Base-by-base conservation (phyloP, 1,284 basidiomycete genomes). In the Meripilus lineatus region DNA sequence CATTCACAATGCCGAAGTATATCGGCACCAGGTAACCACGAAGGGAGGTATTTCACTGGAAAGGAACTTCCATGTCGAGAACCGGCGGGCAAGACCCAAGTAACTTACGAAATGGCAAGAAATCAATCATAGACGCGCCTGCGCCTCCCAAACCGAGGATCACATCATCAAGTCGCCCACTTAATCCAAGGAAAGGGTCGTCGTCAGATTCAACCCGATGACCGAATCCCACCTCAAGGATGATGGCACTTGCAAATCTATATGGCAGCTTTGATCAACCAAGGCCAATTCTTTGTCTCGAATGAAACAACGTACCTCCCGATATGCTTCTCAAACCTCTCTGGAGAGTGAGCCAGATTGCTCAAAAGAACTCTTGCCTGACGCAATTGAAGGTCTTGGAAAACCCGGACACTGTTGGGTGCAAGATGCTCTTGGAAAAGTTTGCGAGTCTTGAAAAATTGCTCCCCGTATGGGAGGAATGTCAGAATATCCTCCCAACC, bases 21-120 rank as follows among this genome's bases (percentile, higher is more conserved):
- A 53, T 51, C 53, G n/a, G 55, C 55, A 18, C 58, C 56, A 14
- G 58, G 58, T 36, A 58, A 51, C 58, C 58, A 59, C 34, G 44
- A 40, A 2, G 58, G 58, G 4, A 58, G 38, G 30, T 57, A 45
- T 41, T 51, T 50, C 15, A 59, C 58, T 59, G 34, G 5, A 6
- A 3, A n/a, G n/a, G n/a, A n/a, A n/a, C n/a, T n/a, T n/a, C n/a
- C n/a, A n/a, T n/a, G n/a, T 3, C 23, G 28, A 30, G 28, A 30
- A 30, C 17, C 25, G n/a, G 28, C 32, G 14, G 38, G 36, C 14
- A 15, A 20, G n/a, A 22, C 13, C 28, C 28, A n/a, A 30, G 28
- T n/a, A 30, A 30, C 28, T 30, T 30, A 30, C 28, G n/a, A 30
- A 30, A n/a, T 10, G 28, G 28, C n/a, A 30, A n/a, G n/a, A 30